Base-by-base conservation (phyloP, 169 alveolate species). In the Eimeria necatrix region DNA sequence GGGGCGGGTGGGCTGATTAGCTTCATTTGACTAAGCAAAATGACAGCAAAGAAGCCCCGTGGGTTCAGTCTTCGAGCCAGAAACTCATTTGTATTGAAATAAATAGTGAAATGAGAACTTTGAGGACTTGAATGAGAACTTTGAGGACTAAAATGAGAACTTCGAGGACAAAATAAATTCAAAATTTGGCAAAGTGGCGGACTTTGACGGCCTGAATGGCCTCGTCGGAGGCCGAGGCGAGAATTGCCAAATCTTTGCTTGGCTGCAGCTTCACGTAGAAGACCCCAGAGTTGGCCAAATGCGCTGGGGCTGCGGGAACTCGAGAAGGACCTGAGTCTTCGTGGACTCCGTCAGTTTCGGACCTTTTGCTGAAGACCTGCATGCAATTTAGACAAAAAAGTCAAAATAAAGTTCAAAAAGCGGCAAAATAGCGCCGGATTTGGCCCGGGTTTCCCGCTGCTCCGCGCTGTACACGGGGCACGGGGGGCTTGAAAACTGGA, bases 201-300 rank as follows among this genome's bases (percentile, higher is more conserved):
- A 93, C 93, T 81, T 71, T 61, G 20, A 93, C 95, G 18, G 95
- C 95, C 18, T 73, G 91, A 49, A 93, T 71, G 24, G 52, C 84
- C 53, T 93, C 95, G n/a, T 93, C 93, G 56, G 89, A 83, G 5
- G 68, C 53, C 3, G 91, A 73, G 53, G 87, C 84, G 8, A 81
- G 91, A 4, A 93, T 81, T 49, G 93, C 80, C 51, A 93, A 83
- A 32, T 93, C 95, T 53, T 93, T 70, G 61, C 95, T 93, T 12
- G 95, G 95, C 70, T 81, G 68, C 16, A 93, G 85, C 20, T 76
- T 76, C 71, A 92, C 95, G 22, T 92, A 92, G 53, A 85, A 68
- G 52, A 80, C 92, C 59, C 70, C 84, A 18, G 59, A 48, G 2
- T 81, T 20, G 16, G n/a, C 9, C 48, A 59, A 26, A 2, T 84